These are phyloP conservation scores for Chlamydomonas asymmetrica DNA, from an alignment of 139 green algal genomes.

Conservation along the genomic window DNA sequence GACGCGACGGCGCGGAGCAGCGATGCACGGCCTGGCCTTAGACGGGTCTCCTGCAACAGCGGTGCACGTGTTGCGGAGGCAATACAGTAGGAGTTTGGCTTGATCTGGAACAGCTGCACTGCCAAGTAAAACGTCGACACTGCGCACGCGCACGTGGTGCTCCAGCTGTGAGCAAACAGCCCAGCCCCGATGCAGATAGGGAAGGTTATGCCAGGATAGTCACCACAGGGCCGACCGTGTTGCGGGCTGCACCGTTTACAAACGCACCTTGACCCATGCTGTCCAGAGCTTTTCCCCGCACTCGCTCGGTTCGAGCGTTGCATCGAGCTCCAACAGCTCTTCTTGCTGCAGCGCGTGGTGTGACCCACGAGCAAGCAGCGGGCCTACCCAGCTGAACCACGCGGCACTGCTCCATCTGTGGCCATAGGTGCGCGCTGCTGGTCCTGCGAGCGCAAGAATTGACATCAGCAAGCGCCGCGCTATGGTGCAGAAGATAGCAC, in stretches of 20 bases:
- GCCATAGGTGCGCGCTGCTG: not conserved
- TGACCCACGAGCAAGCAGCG: constrained; percentile 41
- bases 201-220: not conserved
- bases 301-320: constrained; percentile 20
- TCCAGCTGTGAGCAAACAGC: not conserved
- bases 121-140: not conserved
- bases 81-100: not conserved
- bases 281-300: constrained; percentile 52
- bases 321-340: constrained; percentile 56
- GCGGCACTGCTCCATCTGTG: not conserved
- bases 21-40: constrained; percentile 14
- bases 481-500: too few species aligned
- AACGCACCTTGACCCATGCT: constrained; percentile 48
- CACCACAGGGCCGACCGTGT: not conserved
- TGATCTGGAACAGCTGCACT: not conserved
- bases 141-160: too few species aligned
- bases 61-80: not conserved
- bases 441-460: too few species aligned
- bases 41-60: constrained; percentile 9
- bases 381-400: constrained; percentile 57
- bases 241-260: not conserved
- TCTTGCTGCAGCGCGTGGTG: constrained; percentile 47
- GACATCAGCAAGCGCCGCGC: too few species aligned
- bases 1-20: constrained; percentile 51
- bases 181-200: not conserved